Base-by-base conservation (phyloP, 1,284 basidiomycete species). In the Heimioporus punctisporus region DNA sequence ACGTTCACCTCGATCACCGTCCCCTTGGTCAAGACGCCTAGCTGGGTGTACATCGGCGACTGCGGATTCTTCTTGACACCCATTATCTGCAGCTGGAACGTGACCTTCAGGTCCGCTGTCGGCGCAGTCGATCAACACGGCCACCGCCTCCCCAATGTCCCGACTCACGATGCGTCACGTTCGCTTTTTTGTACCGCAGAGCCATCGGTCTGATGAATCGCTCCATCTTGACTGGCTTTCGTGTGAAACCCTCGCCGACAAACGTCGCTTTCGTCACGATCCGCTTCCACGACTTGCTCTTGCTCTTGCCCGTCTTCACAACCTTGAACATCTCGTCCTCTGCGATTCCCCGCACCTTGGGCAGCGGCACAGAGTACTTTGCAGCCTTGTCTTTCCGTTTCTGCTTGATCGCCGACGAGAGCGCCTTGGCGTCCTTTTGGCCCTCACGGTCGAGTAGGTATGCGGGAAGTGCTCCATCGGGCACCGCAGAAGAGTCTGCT, bases 321-420 rank as follows among this genome's bases (percentile, higher is more conserved):
- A 99, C 97, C 81, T 97, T 98, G 84, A 99, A 99, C 86, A 97
- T 97, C 80, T 99, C 97, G 68, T 99, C 97, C 74, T 99, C 97
- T 21, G 97, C 96, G 64, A 99, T 98, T 45, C 97, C 97, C 54
- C 97, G 81, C 50, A 99, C 97, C 74, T 97, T 97, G 48, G 97
- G 97, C 59, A 99, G 71, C 5, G 97, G 97, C 3, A 99, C 97
- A 26, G 95, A 88, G 76, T 95, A 99, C 74, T 97, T 97, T 26
- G 97, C 97, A 3, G 97, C 97, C 78, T 98, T 97, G 79, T 99
- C 97, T 75, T 99, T 99, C 69, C 97, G 86, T 72, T 96, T 93
- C 76, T 99, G 95, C 78, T 99, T 99, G 81, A 99, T 91, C 15
- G 97, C 97, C 40, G 89, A 90, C n/a, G 93, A 96, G 44, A 99